phyloP scores from a whole-genome alignment of 2,329 filamentous ascomycete species.

The Penicillium corylophilum region DNA sequence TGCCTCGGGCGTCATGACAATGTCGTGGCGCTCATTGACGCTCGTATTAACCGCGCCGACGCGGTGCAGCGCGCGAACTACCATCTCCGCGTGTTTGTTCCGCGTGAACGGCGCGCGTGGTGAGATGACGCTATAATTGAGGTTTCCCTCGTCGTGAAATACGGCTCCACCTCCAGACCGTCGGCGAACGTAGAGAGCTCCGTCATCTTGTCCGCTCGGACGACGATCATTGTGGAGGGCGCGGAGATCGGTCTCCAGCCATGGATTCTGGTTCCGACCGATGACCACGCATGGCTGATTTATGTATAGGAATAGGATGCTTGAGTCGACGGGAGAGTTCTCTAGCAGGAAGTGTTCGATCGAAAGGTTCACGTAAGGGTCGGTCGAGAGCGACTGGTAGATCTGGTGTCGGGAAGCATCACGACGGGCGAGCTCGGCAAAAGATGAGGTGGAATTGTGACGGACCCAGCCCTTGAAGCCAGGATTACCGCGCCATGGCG shows the following conservation, averaged over 20 bases:
- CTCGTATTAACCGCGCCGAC: conserved; percentile 54
- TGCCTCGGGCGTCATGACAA: conserved; percentile 65
- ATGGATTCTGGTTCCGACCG: conserved; percentile 96
- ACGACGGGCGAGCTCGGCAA: conserved; percentile 36
- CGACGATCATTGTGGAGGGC: conserved; percentile 52
- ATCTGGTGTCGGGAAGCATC: conserved; percentile 55
- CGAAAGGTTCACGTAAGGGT: conserved; percentile 88
- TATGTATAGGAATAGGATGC: conserved; percentile 80
- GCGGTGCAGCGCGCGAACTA: conserved; percentile 72
- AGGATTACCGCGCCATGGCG: conserved; percentile 9
- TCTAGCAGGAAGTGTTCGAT: conserved; percentile 89
- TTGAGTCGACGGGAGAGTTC: conserved; percentile 68
- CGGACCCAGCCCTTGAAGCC: conserved; percentile 16
- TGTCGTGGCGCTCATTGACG: conserved; percentile 91
- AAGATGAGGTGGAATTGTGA: conserved; percentile 34
- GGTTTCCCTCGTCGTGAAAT: conserved; percentile 88
- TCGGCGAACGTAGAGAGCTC: conserved; percentile 70
- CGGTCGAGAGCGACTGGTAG: conserved; percentile 66
- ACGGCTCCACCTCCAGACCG: conserved; percentile 89
- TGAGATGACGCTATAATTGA: conserved; percentile 92
- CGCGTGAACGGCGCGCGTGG: conserved; percentile 75
- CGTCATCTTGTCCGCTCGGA: conserved; percentile 23
- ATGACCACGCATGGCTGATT: conserved; percentile 87
- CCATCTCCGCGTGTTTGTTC: conserved; percentile 87
- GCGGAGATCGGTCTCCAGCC: conserved; percentile 80